These are phyloP conservation scores for Trichoderma lentiforme DNA, from an alignment of 2,329 filamentous ascomycete species.

Conservation along the genomic window DNA sequence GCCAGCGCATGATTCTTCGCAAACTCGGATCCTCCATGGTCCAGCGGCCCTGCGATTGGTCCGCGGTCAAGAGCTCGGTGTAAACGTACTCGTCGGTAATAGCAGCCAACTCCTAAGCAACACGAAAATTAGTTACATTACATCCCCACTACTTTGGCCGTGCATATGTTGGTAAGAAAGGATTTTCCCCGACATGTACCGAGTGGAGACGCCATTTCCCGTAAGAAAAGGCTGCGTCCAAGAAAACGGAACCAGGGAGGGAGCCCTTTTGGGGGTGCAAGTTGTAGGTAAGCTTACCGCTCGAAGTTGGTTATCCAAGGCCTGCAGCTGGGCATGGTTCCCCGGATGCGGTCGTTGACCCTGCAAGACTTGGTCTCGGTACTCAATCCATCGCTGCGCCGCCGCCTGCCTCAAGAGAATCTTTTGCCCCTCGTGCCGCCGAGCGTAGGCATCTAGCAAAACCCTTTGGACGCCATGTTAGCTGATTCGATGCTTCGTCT, in stretches of 20 bases:
- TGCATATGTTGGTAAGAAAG: slow-evolving; percentile 3
- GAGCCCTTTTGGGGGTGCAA: not conserved
- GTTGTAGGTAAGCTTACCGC: slow-evolving; percentile 40
- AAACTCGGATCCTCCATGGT: slow-evolving; percentile 60
- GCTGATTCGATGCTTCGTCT: not conserved
- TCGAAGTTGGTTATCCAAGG: slow-evolving; percentile 56
- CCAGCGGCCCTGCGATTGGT: slow-evolving; percentile 58
- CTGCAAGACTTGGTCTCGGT: slow-evolving; percentile 51
- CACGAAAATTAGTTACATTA: not conserved
- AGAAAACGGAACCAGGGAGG: not conserved
- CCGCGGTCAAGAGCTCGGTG: slow-evolving; percentile 50
- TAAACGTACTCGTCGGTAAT: slow-evolving; percentile 61
- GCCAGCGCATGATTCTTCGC: slow-evolving; percentile 56
- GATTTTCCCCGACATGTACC: not conserved
- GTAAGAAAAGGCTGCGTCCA: not conserved
- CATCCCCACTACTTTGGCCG: not conserved
- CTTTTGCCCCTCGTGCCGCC: slow-evolving; percentile 62
- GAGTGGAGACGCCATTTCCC: not conserved
- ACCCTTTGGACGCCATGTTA: slow-evolving; percentile 40
- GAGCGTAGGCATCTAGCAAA: slow-evolving; percentile 56
- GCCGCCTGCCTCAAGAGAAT: slow-evolving; percentile 60
- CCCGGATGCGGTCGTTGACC: slow-evolving; percentile 47
- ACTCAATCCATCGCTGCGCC: slow-evolving; percentile 57
- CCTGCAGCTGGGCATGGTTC: slow-evolving; percentile 48
- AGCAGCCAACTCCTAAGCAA: slow-evolving; percentile 50